phyloP scores from a whole-genome alignment of 768 basidiomycete genomes.

The Boletus vinaceobasis region DNA sequence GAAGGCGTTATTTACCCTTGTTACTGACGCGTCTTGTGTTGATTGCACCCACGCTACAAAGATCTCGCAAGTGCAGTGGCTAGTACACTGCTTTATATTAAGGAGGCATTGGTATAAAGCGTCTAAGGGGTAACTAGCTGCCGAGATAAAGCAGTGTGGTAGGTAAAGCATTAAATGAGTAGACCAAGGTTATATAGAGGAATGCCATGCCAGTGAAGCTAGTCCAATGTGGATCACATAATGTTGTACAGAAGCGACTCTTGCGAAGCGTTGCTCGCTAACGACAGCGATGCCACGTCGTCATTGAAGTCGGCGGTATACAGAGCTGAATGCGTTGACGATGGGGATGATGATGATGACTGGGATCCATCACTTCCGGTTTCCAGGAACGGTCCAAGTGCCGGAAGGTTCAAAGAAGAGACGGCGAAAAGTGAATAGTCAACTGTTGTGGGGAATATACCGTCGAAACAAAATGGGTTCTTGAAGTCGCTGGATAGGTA shows the following conservation, averaged over 20 bases:
- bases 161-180: conserved; percentile 11
- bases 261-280: conserved; percentile 7
- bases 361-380: conserved; percentile 11
- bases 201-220: neutral
- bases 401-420: conserved; percentile 9
- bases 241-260: conserved; percentile 12
- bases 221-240: conserved; percentile 14
- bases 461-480: conserved; percentile 4
- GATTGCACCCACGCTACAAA: conserved; percentile 1
- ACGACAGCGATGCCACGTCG: conserved; percentile 6
- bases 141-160: neutral
- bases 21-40: conserved; percentile 19
- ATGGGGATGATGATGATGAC: conserved; percentile 23
- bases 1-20: conserved; percentile 25
- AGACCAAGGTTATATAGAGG: neutral
- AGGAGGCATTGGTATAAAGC: neutral
- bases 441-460: neutral
- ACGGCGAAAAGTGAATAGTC: conserved; percentile 7
- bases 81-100: neutral
- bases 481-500: conserved; percentile 1
- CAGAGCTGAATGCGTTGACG: conserved; percentile 22
- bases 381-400: conserved; percentile 16
- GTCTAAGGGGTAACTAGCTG: conserved; percentile 2
- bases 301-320: conserved; percentile 8
- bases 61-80: too few species aligned